These are phyloP conservation scores for Saccharum officinarum DNA, from an alignment of 176 grass and related monocot species.

Conservation along the genomic window DNA sequence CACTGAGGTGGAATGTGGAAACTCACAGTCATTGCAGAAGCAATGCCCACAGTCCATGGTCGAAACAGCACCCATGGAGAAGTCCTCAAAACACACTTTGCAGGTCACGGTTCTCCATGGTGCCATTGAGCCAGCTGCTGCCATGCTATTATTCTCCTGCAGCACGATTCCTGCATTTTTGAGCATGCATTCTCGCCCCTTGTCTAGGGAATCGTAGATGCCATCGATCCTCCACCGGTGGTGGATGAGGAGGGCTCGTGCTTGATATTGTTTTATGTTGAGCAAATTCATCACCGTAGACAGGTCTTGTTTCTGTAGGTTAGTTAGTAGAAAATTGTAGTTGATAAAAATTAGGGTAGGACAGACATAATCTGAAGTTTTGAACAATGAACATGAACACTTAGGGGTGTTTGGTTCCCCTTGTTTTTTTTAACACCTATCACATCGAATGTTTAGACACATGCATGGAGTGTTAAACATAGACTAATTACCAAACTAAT, in stretches of 20 bases:
- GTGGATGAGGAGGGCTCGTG: slow-evolving; percentile 48
- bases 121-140: background rate
- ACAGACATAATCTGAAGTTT: background rate
- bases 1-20: background rate
- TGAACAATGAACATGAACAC: background rate
- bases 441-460: no score
- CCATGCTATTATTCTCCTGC: slow-evolving; percentile 7
- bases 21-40: slow-evolving; percentile 70
- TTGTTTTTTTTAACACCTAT: no score
- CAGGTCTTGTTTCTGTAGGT: slow-evolving; percentile 45
- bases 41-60: slow-evolving; percentile 64
- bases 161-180: slow-evolving; percentile 41
- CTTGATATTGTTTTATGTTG: slow-evolving; percentile 52
- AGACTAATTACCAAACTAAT: no score
- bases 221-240: slow-evolving; percentile 54
- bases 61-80: slow-evolving; percentile 19
- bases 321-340: background rate
- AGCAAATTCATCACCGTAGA: slow-evolving; percentile 54
- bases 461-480: no score
- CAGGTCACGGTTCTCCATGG: slow-evolving; percentile 25
- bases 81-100: slow-evolving; percentile 54
- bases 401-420: no score
- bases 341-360: background rate
- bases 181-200: slow-evolving; percentile 53
- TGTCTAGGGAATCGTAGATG: slow-evolving; percentile 46